Evolutionary conservation across 495 filamentous ascomycete genomes (phyloP).

Genomic region (Annulohypoxylon maeteangense): DNA sequence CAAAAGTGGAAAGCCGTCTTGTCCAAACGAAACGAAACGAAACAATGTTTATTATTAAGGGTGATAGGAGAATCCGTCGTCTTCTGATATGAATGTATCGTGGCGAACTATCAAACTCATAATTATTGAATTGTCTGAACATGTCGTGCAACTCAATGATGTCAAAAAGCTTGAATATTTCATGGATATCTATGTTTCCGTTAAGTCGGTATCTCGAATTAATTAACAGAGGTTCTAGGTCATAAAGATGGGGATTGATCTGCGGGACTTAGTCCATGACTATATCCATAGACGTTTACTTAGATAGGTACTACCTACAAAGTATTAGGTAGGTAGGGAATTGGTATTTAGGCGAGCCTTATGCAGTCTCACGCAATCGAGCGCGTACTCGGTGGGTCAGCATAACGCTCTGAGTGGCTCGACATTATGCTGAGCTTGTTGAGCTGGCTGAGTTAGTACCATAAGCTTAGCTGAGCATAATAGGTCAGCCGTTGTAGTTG

Average conservation of each 20-base stretch:
- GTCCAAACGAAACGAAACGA: background rate
- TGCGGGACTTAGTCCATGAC: background rate
- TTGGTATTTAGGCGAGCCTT: background rate
- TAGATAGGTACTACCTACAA: too few species aligned
- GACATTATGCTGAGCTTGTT: background rate
- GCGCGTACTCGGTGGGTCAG: constrained; percentile 2
- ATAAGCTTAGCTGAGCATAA: constrained; percentile 5
- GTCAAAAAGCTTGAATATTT: constrained; percentile 1
- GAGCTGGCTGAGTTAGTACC: background rate
- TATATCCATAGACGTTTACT: background rate
- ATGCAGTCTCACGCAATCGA: constrained; percentile 4
- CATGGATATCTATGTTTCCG: constrained; percentile 7
- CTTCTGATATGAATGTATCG: background rate
- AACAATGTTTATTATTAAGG: background rate
- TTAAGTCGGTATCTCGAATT: constrained; percentile 13
- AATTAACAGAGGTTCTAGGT: constrained; percentile 17
- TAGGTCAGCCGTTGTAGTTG: background rate
- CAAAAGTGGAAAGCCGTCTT: background rate
- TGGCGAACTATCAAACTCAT: background rate
- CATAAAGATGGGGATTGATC: background rate
- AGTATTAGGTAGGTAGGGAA: background rate
- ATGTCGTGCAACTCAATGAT: background rate
- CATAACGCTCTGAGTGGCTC: background rate
- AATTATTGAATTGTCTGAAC: background rate
- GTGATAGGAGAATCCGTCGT: background rate